phyloP scores from a whole-genome alignment of 1,284 basidiomycete genomes.

The Inonotus hispidus region DNA sequence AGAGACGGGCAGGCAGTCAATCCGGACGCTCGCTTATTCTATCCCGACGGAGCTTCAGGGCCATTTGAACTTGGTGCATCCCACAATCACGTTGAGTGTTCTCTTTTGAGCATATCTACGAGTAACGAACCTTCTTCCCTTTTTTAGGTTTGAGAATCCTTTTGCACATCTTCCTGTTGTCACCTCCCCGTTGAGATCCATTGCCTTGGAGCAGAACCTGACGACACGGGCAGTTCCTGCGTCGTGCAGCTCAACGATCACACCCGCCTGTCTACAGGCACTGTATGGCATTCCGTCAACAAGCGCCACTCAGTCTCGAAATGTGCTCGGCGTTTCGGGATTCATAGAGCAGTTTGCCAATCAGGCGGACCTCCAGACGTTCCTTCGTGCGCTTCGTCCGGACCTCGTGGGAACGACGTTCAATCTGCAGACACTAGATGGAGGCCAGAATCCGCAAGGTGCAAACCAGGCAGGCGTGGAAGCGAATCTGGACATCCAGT shows the following conservation, averaged over 20 bases:
- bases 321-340: conserved; percentile 21
- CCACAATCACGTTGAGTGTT: conserved; percentile 22
- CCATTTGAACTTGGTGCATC: conserved; percentile 26
- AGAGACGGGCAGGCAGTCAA: conserved; percentile 16
- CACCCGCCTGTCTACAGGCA: conserved; percentile 20
- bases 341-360: conserved; percentile 23
- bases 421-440: conserved; percentile 20
- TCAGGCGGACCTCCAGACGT: conserved; percentile 19
- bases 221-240: conserved; percentile 15
- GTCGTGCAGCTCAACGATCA: conserved; percentile 14
- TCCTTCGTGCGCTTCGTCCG: conserved; percentile 18
- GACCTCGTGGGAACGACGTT: conserved; percentile 20
- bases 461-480: conserved; percentile 24
- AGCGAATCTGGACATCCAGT: conserved; percentile 34
- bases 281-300: conserved; percentile 22
- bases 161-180: conserved; percentile 15
- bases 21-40: conserved; percentile 23
- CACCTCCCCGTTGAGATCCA: conserved; percentile 2
- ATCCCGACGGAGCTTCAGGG: conserved; percentile 20
- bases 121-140: not conserved
- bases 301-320: conserved; percentile 19
- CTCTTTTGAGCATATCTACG: not conserved
- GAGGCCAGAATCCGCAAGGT: conserved; percentile 22
- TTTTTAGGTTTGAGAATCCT: conserved; percentile 15
- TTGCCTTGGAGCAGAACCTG: conserved; percentile 4